Percentiles rank a stretch among this genome's conserved stretches.
phyloP scores from a whole-genome alignment of 2,329 filamentous ascomycete species.

The Colletotrichum limetticola region DNA sequence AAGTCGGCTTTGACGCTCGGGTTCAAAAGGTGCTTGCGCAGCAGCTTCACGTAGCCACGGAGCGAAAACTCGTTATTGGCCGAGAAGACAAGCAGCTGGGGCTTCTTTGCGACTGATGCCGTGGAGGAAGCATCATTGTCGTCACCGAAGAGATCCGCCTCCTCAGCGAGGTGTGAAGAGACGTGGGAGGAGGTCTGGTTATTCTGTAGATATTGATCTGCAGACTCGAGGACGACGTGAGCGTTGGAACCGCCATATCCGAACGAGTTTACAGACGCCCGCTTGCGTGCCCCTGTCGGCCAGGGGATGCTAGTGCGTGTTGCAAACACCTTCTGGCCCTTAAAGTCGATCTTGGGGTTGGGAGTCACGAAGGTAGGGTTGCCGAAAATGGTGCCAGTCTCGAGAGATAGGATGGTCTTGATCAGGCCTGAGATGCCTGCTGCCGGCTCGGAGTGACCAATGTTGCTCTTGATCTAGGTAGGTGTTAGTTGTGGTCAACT shows the following conservation, averaged over 20 bases:
- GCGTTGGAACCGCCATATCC: conserved; percentile 49
- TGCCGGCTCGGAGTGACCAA: conserved; percentile 45
- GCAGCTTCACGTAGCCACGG: neutral
- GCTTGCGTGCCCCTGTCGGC: conserved; percentile 20
- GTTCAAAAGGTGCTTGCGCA: conserved; percentile 34
- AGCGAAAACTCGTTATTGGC: conserved; percentile 1
- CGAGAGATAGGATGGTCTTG: conserved; percentile 42
- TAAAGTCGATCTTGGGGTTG: conserved; percentile 50
- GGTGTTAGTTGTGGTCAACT: no score
- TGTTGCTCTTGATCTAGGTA: conserved; percentile 41
- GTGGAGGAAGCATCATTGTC: neutral
- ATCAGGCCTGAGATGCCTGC: conserved; percentile 43
- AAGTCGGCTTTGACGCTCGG: conserved; percentile 38
- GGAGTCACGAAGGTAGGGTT: conserved; percentile 36
- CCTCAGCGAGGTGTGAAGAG: conserved; percentile 8
- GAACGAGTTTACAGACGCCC: conserved; percentile 47
- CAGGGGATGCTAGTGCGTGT: neutral
- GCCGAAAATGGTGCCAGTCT: conserved; percentile 41
- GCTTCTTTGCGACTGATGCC: neutral
- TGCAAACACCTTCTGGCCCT: neutral
- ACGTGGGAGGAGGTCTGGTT: neutral
- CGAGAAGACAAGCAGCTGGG: conserved; percentile 34
- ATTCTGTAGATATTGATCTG: neutral
- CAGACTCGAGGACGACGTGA: conserved; percentile 41
- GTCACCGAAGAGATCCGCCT: neutral